Base-by-base conservation (phyloP, 495 filamentous ascomycete genomes). In the Haplographium delicatum region DNA sequence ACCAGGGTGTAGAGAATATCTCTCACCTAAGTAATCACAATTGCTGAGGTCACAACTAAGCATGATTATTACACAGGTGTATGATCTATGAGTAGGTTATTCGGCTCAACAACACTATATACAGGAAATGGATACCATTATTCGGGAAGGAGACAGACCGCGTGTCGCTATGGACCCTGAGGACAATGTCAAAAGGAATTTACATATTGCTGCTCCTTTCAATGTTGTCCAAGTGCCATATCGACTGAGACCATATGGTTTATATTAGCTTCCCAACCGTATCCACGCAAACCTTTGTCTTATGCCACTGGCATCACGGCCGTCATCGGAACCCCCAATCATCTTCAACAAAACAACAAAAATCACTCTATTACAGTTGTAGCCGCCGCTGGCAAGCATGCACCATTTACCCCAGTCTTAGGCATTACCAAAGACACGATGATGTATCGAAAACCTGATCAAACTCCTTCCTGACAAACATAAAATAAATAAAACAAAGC, bases 361-460 rank as follows among this genome's bases (percentile, higher is more conserved):
- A 47, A 44, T 23, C 43, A 43, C 51, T 58, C 55, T 51, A 59
- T 59, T 59, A 54, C 46, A 54, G 40, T 47, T 42, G 46, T n/a
- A n/a, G n/a, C n/a, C n/a, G n/a, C n/a, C n/a, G n/a, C 1, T 39
- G 34, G 19, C 9, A 22, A 22, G 22, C 46, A 19, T 42, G 26
- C 37, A 22, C 39, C 39, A 43, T 24, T 23, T 43, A 5, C 23
- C 23, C 4, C 20, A 43, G 23, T 13, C 20, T 38, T 11, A 18
- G 18, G 16, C 51, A 39, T 24, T 25, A 43, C 30, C 6, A 26
- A 4, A 13, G 16, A 30, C 15, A 4, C 30, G 20, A 50, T 16
- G 35, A 3, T 22, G 22, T 43, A 31, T 52, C 37, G 52, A 55
- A 43, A 49, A 24, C 50, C 46, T 49, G 16, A 31, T 49, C 37